Conservation (phyloP, 768 basidiomycete species). For the Galerina sulciceps region DNA sequence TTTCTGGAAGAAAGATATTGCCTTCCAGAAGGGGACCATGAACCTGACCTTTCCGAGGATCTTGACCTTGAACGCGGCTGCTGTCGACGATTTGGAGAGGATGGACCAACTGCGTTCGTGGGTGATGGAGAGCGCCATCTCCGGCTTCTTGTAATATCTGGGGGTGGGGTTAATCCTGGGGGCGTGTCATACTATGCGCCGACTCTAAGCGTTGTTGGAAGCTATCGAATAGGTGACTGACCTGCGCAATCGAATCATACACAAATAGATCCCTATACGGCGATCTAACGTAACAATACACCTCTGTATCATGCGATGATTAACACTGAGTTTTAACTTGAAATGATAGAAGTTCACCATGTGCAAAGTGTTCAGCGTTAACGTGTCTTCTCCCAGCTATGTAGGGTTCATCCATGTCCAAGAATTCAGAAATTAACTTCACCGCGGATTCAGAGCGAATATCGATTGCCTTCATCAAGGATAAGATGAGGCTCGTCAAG, state of each 20-base stretch:
- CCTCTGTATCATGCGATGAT: conserved; percentile 51
- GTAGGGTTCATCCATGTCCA: conserved; percentile 75
- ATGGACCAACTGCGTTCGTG: conserved; percentile 22
- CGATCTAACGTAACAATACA: conserved; percentile 88
- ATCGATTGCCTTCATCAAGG: conserved; percentile 91
- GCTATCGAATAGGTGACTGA: conserved; percentile 30
- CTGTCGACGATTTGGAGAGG: neutral
- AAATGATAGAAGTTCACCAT: conserved; percentile 59
- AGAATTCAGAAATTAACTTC: conserved; percentile 82
- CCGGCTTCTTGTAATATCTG: conserved; percentile 30
- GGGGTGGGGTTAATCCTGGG: conserved; percentile 41
- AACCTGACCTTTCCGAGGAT: conserved; percentile 28
- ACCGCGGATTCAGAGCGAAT: conserved; percentile 90
- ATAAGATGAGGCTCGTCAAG: conserved; percentile 85
- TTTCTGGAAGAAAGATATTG: conserved; percentile 22
- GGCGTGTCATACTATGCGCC: conserved; percentile 61
- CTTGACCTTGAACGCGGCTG: conserved; percentile 12
- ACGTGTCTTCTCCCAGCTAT: conserved; percentile 56
- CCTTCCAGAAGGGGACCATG: conserved; percentile 41
- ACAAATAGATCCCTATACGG: conserved; percentile 83
- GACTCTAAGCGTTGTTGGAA: neutral
- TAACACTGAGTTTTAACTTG: neutral
- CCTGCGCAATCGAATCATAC: conserved; percentile 86
- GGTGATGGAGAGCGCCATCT: conserved; percentile 32
- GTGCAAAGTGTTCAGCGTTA: conserved; percentile 93